Evolutionary conservation across 2,329 filamentous ascomycete genomes (phyloP).

Genomic region (Aspergillus chevalieri): DNA sequence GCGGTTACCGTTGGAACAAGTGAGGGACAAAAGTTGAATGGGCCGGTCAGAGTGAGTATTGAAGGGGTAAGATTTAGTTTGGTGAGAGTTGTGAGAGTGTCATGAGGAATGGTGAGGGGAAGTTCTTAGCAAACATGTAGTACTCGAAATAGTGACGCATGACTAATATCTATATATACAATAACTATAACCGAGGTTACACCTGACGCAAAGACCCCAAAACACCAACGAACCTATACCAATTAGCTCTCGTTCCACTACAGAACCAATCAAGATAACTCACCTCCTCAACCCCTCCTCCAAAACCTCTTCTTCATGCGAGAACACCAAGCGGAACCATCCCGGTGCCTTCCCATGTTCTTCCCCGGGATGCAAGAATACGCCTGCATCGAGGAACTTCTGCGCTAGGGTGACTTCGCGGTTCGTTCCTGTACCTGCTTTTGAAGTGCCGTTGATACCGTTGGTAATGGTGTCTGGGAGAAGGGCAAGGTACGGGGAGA

Average conservation of each 20-base stretch:
- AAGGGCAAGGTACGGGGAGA: slow-evolving; percentile 36
- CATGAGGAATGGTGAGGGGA: too few relatives aligned
- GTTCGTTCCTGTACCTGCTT: slow-evolving; percentile 15
- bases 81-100: too few relatives aligned
- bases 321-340: slow-evolving; percentile 52
- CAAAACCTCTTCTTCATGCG: slow-evolving; percentile 29
- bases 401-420: slow-evolving; percentile 43
- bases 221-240: neutral
- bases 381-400: slow-evolving; percentile 40
- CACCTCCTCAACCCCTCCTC: slow-evolving; percentile 31
- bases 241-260: neutral
- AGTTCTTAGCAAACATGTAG: too few relatives aligned
- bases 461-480: neutral
- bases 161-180: too few relatives aligned
- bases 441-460: too few relatives aligned
- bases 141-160: too few relatives aligned
- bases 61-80: too few relatives aligned
- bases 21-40: too few relatives aligned
- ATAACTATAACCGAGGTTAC: too few relatives aligned
- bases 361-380: slow-evolving; percentile 47
- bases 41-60: too few relatives aligned
- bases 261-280: slow-evolving; percentile 1
- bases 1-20: too few relatives aligned
- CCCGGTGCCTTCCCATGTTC: slow-evolving; percentile 42
- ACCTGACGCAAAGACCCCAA: neutral